Evolutionary conservation across 2,329 filamentous ascomycete genomes (phyloP), one percentile per base, ranked within the genome.

Genomic region (Penicillium sp.): DNA sequence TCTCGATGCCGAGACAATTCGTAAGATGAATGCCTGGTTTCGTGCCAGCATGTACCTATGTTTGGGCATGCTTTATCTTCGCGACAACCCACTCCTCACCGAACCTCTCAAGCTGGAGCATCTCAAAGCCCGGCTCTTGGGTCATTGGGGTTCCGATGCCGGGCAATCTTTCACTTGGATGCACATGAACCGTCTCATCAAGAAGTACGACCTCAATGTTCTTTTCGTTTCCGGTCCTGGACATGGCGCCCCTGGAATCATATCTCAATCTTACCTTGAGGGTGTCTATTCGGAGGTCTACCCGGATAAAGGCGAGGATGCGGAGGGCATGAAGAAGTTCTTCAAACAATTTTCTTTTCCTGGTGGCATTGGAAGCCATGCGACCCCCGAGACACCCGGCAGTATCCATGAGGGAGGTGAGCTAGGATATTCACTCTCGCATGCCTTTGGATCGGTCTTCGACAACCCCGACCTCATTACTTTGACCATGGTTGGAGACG

Each of bases 301-400:
- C 66, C 88, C 89, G 2, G 84, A 89, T 58, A 90, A 88, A 77
- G 84, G 85, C 2, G 84, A 89, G 65, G 84, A 89, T 69, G 75
- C 82, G 40, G 83, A 87, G 57, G 89, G 89, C 27, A 78, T 93
- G 81, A 84, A 86, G 66, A 83, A 81, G 59, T 91, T 92, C 80
- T 91, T 92, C 84, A 91, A 91, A 77, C 85, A 88, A 63, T 93
- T 93, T 77, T 91, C 89, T 1, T 92, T 92, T 75, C 89, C 89
- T 0, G 89, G 89, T 19, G 89, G 89, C 54, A 87, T 91, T 67
- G 89, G 89, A 54, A 89, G 86, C 21, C 89, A 92, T 71, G 89
- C 88, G 55, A 92, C 89, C 0, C 89, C 89, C 1, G 89, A 93
- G 76, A 91, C 89, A 0, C 89, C 89, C 0, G 89, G 89, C 47